Conservation (phyloP, 306 rosid genomes). For the Rosa persica region DNA sequence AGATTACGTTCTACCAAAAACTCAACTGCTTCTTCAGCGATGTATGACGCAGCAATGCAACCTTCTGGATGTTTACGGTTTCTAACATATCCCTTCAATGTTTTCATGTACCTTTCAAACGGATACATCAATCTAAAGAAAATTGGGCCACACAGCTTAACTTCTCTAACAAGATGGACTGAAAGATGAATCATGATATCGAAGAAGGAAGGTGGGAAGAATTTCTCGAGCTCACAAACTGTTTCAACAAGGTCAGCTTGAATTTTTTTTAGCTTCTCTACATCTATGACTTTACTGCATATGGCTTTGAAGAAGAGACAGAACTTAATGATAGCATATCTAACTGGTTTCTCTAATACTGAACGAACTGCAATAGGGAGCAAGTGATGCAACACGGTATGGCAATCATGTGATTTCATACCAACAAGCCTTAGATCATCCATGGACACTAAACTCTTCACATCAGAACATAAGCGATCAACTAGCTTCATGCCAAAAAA, state of each 20-base stretch:
- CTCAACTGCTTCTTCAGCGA: no score
- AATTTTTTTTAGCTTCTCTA: background rate
- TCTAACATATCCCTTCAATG: background rate
- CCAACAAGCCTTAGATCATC: no score
- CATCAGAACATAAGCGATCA: background rate
- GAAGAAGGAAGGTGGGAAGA: background rate
- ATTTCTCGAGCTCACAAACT: background rate
- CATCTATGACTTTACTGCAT: background rate
- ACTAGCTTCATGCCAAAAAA: no score
- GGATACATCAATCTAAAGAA: constrained; percentile 4
- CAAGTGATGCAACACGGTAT: no score
- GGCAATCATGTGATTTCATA: no score
- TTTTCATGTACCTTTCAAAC: constrained; percentile 3
- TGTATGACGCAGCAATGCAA: no score
- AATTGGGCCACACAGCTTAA: background rate
- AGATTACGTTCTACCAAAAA: no score
- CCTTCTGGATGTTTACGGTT: no score
- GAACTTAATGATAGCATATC: no score
- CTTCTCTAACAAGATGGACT: background rate
- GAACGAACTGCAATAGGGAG: no score
- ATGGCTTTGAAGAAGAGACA: background rate
- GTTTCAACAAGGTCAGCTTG: background rate
- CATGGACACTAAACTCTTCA: background rate
- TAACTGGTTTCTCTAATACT: no score
- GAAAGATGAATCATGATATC: background rate